Conservation (phyloP, 371 early-diverging fungal genomes). For the Dipsacomyces acuminosporus region DNA sequence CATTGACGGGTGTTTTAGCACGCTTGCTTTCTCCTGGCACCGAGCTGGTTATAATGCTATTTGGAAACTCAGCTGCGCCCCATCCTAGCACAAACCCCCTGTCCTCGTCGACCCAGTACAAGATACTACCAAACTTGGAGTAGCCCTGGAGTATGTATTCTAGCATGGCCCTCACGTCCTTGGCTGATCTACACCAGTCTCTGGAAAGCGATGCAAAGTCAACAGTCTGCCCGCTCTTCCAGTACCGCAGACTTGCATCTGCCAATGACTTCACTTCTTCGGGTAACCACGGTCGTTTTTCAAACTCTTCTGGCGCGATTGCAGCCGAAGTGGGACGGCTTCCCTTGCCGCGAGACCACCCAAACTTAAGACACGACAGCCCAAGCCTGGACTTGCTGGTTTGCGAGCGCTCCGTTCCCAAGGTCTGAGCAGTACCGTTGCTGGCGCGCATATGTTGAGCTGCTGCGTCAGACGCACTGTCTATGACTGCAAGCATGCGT, state of each 20-base stretch:
- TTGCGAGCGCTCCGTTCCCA: neutral
- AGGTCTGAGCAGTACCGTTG: no score
- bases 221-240: slow-evolving; percentile 25
- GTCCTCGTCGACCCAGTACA: slow-evolving; percentile 28
- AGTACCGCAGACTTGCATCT: slow-evolving; percentile 16
- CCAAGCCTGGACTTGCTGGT: slow-evolving; percentile 12
- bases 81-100: slow-evolving; percentile 15
- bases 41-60: slow-evolving; percentile 16
- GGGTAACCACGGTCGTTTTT: slow-evolving; percentile 14
- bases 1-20: neutral
- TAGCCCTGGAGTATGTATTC: slow-evolving; percentile 37
- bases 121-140: slow-evolving; percentile 28
- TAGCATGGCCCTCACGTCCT: slow-evolving; percentile 36
- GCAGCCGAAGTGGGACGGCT: neutral
- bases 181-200: slow-evolving; percentile 16
- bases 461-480: no score
- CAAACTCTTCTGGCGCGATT: neutral
- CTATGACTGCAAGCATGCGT: no score
- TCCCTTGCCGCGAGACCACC: slow-evolving; percentile 9
- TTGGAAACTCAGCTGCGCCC: slow-evolving; percentile 35
- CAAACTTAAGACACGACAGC: slow-evolving; percentile 18
- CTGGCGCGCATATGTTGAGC: no score
- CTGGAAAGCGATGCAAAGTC: slow-evolving; percentile 16
- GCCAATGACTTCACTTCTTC: slow-evolving; percentile 22
- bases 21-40: neutral